Percentiles rank a stretch among this genome's conserved stretches.
These are phyloP conservation scores for Fraxinus paxiana DNA, from an alignment of 305 asterid species.

Conservation along the genomic window DNA sequence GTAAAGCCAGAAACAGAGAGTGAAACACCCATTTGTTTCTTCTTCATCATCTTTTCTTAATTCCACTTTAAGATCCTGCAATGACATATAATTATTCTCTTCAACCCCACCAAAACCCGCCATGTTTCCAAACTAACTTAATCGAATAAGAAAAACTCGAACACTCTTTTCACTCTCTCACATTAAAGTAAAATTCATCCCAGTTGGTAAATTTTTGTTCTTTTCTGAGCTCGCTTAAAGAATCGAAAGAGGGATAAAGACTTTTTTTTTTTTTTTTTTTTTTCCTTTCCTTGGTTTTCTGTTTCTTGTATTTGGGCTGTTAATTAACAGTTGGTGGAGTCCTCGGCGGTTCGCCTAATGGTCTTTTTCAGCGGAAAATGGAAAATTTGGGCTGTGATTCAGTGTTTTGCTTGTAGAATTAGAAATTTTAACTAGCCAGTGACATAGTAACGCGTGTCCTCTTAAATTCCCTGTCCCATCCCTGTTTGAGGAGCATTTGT, in stretches of 20 bases:
- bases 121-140: slow-evolving; percentile 31
- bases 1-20: slow-evolving; percentile 77
- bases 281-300: not conserved
- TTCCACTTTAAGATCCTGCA: slow-evolving; percentile 60
- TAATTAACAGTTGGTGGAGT: slow-evolving; percentile 71
- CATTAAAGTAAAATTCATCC: slow-evolving; percentile 10
- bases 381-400: slow-evolving; percentile 32
- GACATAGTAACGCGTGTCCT: not conserved
- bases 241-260: not conserved
- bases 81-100: slow-evolving; percentile 39
- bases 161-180: slow-evolving; percentile 24
- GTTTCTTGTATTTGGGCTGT: slow-evolving; percentile 39
- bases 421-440: not conserved
- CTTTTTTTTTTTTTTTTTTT: not conserved
- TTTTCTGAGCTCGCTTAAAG: not conserved
- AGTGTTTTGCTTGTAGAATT: slow-evolving; percentile 27
- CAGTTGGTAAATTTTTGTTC: slow-evolving; percentile 5
- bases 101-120: slow-evolving; percentile 29
- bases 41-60: slow-evolving; percentile 31
- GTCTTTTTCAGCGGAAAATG: slow-evolving; percentile 47
- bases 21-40: slow-evolving; percentile 41
- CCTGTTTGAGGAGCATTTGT: no score
- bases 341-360: slow-evolving; percentile 60
- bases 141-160: slow-evolving; percentile 19
- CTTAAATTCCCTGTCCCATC: not conserved